These are phyloP conservation scores for Symbiodinium pilosum DNA, from an alignment of 73 alveolate species.

Conservation along the genomic window DNA sequence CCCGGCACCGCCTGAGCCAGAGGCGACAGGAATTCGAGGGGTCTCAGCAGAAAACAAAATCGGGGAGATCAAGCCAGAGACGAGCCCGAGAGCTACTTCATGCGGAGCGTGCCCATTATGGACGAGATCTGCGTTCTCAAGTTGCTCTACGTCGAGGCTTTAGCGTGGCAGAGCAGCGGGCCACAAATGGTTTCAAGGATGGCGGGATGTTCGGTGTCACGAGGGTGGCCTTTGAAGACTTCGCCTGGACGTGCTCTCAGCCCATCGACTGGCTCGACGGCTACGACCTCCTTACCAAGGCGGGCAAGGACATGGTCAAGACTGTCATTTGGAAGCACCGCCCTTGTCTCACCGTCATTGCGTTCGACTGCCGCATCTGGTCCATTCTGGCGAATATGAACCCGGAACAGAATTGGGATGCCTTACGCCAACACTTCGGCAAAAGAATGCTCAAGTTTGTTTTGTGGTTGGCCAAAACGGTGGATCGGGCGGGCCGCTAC, in stretches of 20 bases:
- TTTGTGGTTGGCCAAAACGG: background rate
- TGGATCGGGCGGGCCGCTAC: background rate
- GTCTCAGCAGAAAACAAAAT: background rate
- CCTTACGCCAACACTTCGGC: background rate
- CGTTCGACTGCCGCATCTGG: background rate
- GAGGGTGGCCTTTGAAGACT: background rate
- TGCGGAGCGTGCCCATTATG: background rate
- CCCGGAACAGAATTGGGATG: background rate
- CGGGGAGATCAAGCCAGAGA: background rate
- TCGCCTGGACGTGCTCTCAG: conserved; percentile 11
- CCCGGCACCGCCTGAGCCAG: background rate
- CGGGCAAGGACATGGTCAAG: background rate
- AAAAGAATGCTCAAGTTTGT: background rate
- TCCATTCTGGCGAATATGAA: background rate
- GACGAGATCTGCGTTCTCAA: background rate
- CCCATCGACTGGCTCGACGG: conserved; percentile 16
- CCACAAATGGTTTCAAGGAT: background rate
- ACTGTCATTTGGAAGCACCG: background rate
- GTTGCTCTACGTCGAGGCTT: background rate
- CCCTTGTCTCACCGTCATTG: background rate
- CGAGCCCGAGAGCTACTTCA: background rate
- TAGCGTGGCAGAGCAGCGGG: conserved; percentile 13
- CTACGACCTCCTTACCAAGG: background rate
- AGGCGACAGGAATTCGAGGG: conserved; percentile 12
- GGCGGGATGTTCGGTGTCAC: background rate